A percentile compares a stretch with the other conserved stretches of the same genome.
Conservation (phyloP, 305 asterid genomes). For the Ruellia speciosa region DNA sequence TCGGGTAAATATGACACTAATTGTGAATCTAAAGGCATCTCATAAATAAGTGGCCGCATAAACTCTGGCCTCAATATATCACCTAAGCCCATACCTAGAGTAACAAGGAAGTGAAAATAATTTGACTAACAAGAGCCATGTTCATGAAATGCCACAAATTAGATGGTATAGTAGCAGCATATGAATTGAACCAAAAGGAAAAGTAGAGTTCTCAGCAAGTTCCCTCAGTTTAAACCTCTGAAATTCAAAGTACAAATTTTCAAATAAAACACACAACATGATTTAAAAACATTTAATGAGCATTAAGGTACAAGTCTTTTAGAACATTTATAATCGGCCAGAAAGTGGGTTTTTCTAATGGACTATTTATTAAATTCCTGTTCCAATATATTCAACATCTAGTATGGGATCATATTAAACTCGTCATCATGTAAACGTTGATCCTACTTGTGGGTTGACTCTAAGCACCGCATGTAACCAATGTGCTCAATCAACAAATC, state of each 20-base stretch:
- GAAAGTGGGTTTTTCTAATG: constrained; percentile 1
- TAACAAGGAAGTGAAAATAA: constrained; percentile 25
- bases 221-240: constrained; percentile 8
- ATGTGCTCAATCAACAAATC: no score
- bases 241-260: constrained; percentile 5
- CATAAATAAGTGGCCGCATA: constrained; percentile 57
- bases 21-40: constrained; percentile 57
- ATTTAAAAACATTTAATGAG: not conserved
- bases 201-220: constrained; percentile 13
- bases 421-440: not conserved
- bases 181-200: constrained; percentile 11
- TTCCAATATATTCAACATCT: no score
- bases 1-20: constrained; percentile 71
- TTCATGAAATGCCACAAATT: not conserved
- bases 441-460: no score
- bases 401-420: no score
- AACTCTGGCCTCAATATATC: constrained; percentile 89
- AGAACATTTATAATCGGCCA: constrained; percentile 3
- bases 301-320: not conserved
- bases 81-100: constrained; percentile 79
- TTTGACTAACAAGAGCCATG: not conserved
- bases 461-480: no score
- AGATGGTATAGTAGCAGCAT: not conserved
- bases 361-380: not conserved
- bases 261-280: constrained; percentile 12